These are phyloP conservation scores for Talaromyces ruber DNA, from an alignment of 495 filamentous ascomycete species.

Conservation along the genomic window DNA sequence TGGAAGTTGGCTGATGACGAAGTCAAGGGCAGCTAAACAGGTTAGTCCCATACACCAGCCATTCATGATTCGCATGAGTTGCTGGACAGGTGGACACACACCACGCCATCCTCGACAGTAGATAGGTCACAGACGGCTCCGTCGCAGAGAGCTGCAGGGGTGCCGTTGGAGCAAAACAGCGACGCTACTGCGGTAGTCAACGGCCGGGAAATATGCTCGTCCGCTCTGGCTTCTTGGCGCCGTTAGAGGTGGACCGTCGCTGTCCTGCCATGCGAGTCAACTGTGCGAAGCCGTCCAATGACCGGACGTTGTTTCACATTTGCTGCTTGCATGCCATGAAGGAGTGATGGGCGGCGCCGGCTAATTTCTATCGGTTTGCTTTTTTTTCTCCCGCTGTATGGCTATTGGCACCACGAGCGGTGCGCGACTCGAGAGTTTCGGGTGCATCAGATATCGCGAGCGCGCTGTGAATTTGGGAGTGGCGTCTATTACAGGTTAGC, in stretches of 20 bases:
- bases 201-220: neutral
- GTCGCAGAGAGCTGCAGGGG: neutral
- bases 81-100: neutral
- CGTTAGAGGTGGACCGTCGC: neutral
- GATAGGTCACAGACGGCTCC: neutral
- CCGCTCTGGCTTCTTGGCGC: neutral
- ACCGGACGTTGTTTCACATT: neutral
- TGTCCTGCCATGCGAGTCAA: neutral
- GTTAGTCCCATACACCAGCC: neutral
- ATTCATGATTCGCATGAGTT: neutral
- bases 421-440: neutral
- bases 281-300: neutral
- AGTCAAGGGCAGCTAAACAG: neutral
- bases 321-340: no score
- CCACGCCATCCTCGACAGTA: neutral
- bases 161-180: neutral
- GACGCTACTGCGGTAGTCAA: neutral
- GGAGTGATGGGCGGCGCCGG: neutral
- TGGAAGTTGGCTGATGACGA: neutral
- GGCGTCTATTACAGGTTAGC: neutral
- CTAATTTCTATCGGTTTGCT: neutral
- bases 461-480: neutral
- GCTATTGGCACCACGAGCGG: neutral
- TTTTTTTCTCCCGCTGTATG: neutral
- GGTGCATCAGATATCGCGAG: neutral